Evolutionary conservation across 2,329 filamentous ascomycete species (phyloP), one percentile per base, ranked within the genome.

Genomic region (Akanthomyces uredinophilus): DNA sequence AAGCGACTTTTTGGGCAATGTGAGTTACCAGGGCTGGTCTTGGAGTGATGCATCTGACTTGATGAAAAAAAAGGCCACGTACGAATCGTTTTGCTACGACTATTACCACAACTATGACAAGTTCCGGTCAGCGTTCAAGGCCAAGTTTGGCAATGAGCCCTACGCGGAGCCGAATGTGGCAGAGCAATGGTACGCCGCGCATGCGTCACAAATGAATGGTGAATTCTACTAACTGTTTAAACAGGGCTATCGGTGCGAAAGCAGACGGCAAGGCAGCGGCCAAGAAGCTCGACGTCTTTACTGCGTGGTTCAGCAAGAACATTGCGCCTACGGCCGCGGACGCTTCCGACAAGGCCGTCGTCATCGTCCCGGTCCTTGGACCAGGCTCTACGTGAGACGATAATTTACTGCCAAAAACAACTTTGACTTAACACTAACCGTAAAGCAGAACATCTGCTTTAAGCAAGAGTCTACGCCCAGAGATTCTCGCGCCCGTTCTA

Each of bases 41-140:
- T 16, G 13, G 4, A 64, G 22, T 7, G 4, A 35, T 24, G 3
- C 32, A 18, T 16, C 27, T 50, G 29, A 71, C 61, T n/a, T n/a
- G n/a, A 35, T 13, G 7, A 10, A 1, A 11, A 18, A 3, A 29
- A 13, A 76, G 73, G 69, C 69, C 3, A 66, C 71, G 1, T 74
- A 73, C 35, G 61, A 64, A 2, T 68, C 68, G 1, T 72, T 71
- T 57, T 74, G 71, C 56, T 71, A 72, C 64, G 72, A 73, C 8
- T 74, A 73, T 57, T 73, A 70, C 56, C 66, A 71, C 46, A 59
- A 66, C 5, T 74, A 72, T 58, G 65, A 69, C 18, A 49, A 59
- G 0, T 77, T 76, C 32, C 66, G 69, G 24, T 29, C 63, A 1
- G 63, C 64, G 1, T 76, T 72, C 39, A 41, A 47, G 13, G 32